Percentiles rank a stretch among this genome's conserved stretches.
phyloP scores from a whole-genome alignment of 352 stramenopile genomes.

The Globisporangium splendens region DNA sequence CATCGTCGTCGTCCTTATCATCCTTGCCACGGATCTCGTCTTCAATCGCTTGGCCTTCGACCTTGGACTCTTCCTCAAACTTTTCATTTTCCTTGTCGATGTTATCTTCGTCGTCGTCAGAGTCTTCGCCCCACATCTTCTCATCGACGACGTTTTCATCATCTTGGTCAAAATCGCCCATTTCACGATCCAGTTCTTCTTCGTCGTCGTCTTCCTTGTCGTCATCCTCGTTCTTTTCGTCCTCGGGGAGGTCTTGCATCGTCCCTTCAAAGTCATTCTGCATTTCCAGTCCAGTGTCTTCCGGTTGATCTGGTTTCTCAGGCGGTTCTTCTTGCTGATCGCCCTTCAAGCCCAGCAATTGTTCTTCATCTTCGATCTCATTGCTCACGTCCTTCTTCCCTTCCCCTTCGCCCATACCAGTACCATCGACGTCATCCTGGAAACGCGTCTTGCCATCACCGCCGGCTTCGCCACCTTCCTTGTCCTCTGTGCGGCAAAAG shows the following conservation, averaged over 20 bases:
- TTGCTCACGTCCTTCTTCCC: conserved; percentile 99
- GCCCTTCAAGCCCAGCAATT: conserved; percentile 97
- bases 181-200: conserved; percentile 98
- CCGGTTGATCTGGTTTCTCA: conserved; percentile 84
- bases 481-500: conserved; percentile 89
- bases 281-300: conserved; percentile 99
- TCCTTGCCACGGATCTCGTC: conserved; percentile 89
- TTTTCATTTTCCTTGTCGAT: conserved; percentile 97
- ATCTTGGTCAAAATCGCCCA: conserved; percentile 96
- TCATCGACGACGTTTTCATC: conserved; percentile 99
- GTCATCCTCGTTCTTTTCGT: conserved; percentile 88
- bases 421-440: conserved; percentile 98
- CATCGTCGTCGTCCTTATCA: conserved; percentile 76
- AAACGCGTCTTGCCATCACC: conserved; percentile 92
- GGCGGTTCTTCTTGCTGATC: conserved; percentile 87
- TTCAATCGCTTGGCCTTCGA: conserved; percentile 74
- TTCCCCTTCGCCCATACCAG: conserved; percentile 99
- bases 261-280: conserved; percentile 99
- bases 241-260: conserved; percentile 96
- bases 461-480: conserved; percentile 88
- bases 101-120: conserved; percentile 90
- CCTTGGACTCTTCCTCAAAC: conserved; percentile 85
- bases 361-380: conserved; percentile 99
- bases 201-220: conserved; percentile 85
- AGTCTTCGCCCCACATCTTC: conserved; percentile 97